Conservation (phyloP, 768 basidiomycete genomes). For the Boletus vinaceobasis region DNA sequence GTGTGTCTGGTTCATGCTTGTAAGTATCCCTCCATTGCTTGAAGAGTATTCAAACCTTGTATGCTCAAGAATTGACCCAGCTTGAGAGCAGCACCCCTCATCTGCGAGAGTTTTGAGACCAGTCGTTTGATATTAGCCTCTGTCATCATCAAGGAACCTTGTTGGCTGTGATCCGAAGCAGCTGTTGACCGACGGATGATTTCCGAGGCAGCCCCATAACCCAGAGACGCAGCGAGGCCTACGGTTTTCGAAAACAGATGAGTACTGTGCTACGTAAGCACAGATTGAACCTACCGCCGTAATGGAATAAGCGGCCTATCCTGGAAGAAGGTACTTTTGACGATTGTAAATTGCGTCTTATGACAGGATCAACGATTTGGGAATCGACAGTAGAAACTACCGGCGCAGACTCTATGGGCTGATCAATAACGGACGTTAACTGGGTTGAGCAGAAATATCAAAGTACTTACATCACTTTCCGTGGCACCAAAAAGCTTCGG, state of each 20-base stretch:
- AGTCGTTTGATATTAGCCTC: constrained; percentile 88
- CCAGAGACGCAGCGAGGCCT: constrained; percentile 90
- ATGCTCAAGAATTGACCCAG: constrained; percentile 97
- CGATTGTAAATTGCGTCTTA: constrained; percentile 54
- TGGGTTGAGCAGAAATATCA: background rate
- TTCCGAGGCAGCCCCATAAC: constrained; percentile 88
- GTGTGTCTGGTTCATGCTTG: constrained; percentile 59
- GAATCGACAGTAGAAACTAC: background rate
- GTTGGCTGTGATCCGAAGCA: constrained; percentile 29
- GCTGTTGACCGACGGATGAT: constrained; percentile 65
- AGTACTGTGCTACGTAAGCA: background rate
- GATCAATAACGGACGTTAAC: background rate
- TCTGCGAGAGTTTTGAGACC: constrained; percentile 88
- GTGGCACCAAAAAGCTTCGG: background rate
- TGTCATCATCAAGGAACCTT: constrained; percentile 72
- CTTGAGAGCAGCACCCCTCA: constrained; percentile 96
- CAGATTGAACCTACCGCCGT: constrained; percentile 62
- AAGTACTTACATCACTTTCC: constrained; percentile 7
- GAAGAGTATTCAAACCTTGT: constrained; percentile 53
- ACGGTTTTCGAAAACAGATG: background rate
- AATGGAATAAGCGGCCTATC: constrained; percentile 88
- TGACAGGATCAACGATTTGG: background rate
- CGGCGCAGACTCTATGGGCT: constrained; percentile 1
- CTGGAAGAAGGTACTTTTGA: constrained; percentile 91
- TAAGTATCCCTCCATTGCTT: background rate